Evolutionary conservation across 1,139 yeast genomes (phyloP).

Genomic region (Geotrichum citri-aurantii): DNA sequence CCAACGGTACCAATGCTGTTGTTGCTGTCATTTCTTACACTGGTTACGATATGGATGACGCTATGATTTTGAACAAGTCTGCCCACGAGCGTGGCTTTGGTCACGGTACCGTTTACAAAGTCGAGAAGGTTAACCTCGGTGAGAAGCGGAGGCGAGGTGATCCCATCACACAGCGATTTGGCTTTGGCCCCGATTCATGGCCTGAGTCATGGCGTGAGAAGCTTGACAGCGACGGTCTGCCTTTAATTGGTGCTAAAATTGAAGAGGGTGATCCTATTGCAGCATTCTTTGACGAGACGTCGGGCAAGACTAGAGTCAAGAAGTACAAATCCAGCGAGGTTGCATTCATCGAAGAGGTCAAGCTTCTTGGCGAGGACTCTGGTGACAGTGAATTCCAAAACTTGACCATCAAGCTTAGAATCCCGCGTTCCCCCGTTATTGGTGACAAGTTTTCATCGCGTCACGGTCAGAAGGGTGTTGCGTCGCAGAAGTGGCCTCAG

Average conservation of each 20-base stretch:
- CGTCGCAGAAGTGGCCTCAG: conserved; percentile 97
- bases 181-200: conserved; percentile 90
- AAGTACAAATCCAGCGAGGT: conserved; percentile 93
- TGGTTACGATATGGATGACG: conserved; percentile 99
- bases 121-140: conserved; percentile 80
- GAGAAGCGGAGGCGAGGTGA: conserved; percentile 84
- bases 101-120: conserved; percentile 93
- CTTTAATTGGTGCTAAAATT: conserved; percentile 78
- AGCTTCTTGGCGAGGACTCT: conserved; percentile 77
- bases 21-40: conserved; percentile 98
- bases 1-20: conserved; percentile 97
- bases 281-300: conserved; percentile 86
- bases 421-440: conserved; percentile 87
- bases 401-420: conserved; percentile 81
- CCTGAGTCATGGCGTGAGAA: conserved; percentile 85
- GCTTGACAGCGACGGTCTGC: conserved; percentile 90
- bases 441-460: conserved; percentile 98
- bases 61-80: conserved; percentile 95
- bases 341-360: conserved; percentile 92
- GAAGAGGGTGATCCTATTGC: conserved; percentile 95
- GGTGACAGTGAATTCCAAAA: conserved; percentile 77
- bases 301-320: conserved; percentile 86
- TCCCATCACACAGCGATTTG: conserved; percentile 90
- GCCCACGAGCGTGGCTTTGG: conserved; percentile 98
- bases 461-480: conserved; percentile 99